Evolutionary conservation across 2,329 filamentous ascomycete genomes (phyloP), one percentile per base, ranked within the genome.

Genomic region (Colletotrichum sp.): DNA sequence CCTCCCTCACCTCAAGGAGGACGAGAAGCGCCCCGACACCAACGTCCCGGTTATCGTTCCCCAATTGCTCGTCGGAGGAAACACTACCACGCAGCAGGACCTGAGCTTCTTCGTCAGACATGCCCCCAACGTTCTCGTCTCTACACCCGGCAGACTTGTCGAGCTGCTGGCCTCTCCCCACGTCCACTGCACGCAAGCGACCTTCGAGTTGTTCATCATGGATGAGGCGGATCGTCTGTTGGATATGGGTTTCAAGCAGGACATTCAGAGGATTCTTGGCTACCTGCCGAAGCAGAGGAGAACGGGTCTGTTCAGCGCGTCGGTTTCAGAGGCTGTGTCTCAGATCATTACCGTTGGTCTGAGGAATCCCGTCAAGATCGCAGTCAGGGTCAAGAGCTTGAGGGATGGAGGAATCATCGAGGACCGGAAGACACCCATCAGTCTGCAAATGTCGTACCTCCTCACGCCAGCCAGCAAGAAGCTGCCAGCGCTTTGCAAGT

Each of bases 221-320:
- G 97, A 99, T 82, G 97, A 99, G 86, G 97, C 96, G 66, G 97
- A 99, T 84, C 91, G 97, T 75, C 87, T 99, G 30, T 89, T 99
- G 13, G 97, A 99, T 85, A 90, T 99, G 27, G 97, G 98, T 8
- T 99, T 99, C 86, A 97, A 98, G 84, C 93, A 95, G 72, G 96
- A 98, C 79, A 86, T 99, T 32, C 95, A 97, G 79, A 95, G 92
- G 71, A 98, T 99, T 55, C 87, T 99, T 27, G 92, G 92, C 0
- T 91, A 94, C 19, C 87, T 99, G 8, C 97, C 97, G 0, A 99
- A 99, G 82, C 97, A 99, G 83, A 90, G 97, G 68, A 91, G 97
- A 65, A 99, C 97, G 0, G 97, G 97, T 0, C 87, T 99, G 0
- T 99, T 99, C 86, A 98, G 95, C 81, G 97, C 97, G 15, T 98